phyloP scores from a whole-genome alignment of 441 rosid genomes.

The Francoa sonchifolia region DNA sequence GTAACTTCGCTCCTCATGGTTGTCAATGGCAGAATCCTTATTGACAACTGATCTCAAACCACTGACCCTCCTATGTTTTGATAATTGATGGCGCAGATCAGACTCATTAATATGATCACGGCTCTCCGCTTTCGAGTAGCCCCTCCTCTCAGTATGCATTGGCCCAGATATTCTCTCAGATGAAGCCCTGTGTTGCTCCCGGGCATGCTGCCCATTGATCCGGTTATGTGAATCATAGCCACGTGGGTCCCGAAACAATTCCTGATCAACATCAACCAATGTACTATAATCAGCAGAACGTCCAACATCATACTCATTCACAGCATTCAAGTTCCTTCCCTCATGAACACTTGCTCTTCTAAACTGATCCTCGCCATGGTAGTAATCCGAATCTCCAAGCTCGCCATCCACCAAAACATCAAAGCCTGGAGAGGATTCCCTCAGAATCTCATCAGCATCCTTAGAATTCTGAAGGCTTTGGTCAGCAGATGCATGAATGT shows the following conservation, averaged over 20 bases:
- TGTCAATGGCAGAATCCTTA: constrained; percentile 35
- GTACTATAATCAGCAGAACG: constrained; percentile 35
- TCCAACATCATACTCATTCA: constrained; percentile 42
- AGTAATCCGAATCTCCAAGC: constrained; percentile 50
- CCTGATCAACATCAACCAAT: constrained; percentile 32
- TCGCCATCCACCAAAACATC: constrained; percentile 92
- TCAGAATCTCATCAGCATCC: constrained; percentile 54
- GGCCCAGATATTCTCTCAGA: constrained; percentile 38
- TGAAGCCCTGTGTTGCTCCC: constrained; percentile 47
- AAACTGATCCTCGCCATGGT: constrained; percentile 58
- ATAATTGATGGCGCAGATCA: constrained; percentile 63
- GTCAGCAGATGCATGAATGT: constrained; percentile 33
- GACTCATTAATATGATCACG: constrained; percentile 36
- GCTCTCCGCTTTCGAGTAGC: constrained; percentile 30
- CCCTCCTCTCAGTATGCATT: constrained; percentile 38
- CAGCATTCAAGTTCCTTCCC: constrained; percentile 44
- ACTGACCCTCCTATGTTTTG: constrained; percentile 50
- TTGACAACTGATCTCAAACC: constrained; percentile 62
- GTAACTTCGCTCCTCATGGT: constrained; percentile 29
- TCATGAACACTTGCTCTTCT: constrained; percentile 42
- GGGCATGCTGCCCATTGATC: constrained; percentile 39
- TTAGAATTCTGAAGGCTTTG: constrained; percentile 40
- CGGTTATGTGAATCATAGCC: constrained; percentile 38
- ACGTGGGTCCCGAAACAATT: constrained; percentile 26
- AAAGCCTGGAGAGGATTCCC: constrained; percentile 94